phyloP scores from a whole-genome alignment of 2,329 filamentous ascomycete genomes.

The Nemania serpens region DNA sequence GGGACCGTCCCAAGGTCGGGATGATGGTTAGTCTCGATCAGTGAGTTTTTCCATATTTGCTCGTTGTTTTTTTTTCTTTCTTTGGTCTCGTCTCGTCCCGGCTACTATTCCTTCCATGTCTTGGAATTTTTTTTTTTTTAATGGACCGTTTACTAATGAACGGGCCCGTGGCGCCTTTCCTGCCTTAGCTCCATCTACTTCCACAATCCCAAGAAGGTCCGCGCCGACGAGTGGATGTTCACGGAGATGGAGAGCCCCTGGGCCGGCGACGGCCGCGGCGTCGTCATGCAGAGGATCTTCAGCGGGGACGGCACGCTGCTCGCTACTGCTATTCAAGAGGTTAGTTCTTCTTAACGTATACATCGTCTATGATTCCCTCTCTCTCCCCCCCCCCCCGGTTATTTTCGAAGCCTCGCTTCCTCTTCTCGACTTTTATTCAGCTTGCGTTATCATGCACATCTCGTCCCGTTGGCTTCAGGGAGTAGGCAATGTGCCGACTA shows the following conservation, averaged over 20 bases:
- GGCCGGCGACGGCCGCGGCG: conserved; percentile 75
- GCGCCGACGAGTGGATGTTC: conserved; percentile 77
- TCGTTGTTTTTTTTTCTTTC: not conserved
- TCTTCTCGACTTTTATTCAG: not conserved
- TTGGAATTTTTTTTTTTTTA: too few relatives aligned
- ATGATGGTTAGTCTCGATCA: conserved; percentile 88
- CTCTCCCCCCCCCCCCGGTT: too few relatives aligned
- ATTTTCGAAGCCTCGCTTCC: not conserved
- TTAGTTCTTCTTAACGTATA: too few relatives aligned
- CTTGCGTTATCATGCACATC: not conserved
- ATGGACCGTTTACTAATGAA: too few relatives aligned
- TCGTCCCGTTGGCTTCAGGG: too few relatives aligned
- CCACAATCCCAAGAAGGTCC: conserved; percentile 62
- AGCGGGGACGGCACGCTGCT: conserved; percentile 71
- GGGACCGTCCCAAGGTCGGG: conserved; percentile 64
- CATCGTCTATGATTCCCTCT: too few relatives aligned
- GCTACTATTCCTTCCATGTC: too few relatives aligned
- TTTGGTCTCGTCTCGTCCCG: too few relatives aligned
- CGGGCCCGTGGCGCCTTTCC: too few relatives aligned
- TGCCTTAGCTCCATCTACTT: conserved; percentile 63
- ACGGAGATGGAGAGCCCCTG: conserved; percentile 80
- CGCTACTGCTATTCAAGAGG: conserved; percentile 82
- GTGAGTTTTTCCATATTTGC: conserved; percentile 28
- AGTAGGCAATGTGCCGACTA: too few relatives aligned
- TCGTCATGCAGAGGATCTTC: conserved; percentile 78